These are phyloP conservation scores for Ustilago tritici DNA, from an alignment of 1,284 basidiomycete species.

Conservation along the genomic window DNA sequence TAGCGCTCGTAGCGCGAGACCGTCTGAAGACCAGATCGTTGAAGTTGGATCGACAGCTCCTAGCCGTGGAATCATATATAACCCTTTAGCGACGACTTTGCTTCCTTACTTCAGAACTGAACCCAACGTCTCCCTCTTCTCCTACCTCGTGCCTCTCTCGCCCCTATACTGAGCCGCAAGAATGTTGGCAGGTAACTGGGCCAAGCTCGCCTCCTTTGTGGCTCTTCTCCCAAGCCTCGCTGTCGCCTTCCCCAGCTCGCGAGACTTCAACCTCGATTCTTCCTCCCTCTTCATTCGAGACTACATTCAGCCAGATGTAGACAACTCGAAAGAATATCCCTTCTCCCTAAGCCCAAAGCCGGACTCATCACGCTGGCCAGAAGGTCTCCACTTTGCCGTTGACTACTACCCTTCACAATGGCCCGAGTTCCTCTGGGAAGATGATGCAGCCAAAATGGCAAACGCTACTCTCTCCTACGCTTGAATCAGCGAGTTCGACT, in stretches of 20 bases:
- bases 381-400: constrained; percentile 48
- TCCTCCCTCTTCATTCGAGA: constrained; percentile 96
- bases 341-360: constrained; percentile 17
- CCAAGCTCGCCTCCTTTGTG: constrained; percentile 25
- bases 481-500: constrained; percentile 56
- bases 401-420: constrained; percentile 59
- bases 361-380: constrained; percentile 31
- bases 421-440: constrained; percentile 42
- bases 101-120: background rate
- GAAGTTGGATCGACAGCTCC: background rate
- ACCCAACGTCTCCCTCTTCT: background rate
- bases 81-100: background rate
- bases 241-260: constrained; percentile 23
- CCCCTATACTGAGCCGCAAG: constrained; percentile 1
- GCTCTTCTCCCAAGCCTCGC: constrained; percentile 23
- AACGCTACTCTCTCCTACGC: constrained; percentile 43
- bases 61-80: constrained; percentile 3
- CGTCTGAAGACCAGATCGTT: background rate
- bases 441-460: constrained; percentile 49
- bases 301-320: constrained; percentile 82
- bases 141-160: background rate
- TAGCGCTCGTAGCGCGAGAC: background rate
- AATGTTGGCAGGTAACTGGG: constrained; percentile 33
- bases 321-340: constrained; percentile 20
- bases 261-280: constrained; percentile 76